Evolutionary conservation across 345 rosid species (phyloP).

Genomic region (Bruguiera sexangula): DNA sequence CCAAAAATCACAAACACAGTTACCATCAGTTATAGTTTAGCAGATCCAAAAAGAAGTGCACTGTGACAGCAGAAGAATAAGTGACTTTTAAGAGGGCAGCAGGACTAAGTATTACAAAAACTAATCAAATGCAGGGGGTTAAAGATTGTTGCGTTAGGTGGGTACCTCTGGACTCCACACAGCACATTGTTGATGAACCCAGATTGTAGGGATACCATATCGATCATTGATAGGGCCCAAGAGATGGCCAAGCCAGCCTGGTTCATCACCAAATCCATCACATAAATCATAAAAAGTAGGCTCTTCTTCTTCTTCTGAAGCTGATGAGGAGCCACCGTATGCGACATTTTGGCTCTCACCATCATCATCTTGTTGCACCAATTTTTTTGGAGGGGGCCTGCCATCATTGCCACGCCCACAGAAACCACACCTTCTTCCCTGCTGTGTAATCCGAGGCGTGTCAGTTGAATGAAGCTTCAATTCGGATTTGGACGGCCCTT

Average conservation of each 20-base stretch:
- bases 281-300: slow-evolving; percentile 31
- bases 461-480: slow-evolving; percentile 31
- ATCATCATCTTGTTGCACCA: slow-evolving; percentile 27
- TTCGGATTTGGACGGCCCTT: slow-evolving; percentile 17
- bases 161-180: slow-evolving; percentile 99
- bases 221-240: slow-evolving; percentile 95
- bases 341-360: slow-evolving; percentile 76
- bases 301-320: slow-evolving; percentile 49
- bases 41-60: neutral
- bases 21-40: too few species aligned
- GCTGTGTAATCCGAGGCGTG: slow-evolving; percentile 48
- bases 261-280: slow-evolving; percentile 96
- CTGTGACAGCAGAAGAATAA: neutral
- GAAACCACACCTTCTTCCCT: slow-evolving; percentile 84
- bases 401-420: slow-evolving; percentile 95
- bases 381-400: slow-evolving; percentile 66
- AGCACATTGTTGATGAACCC: slow-evolving; percentile 99
- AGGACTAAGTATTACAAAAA: too few species aligned
- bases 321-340: slow-evolving; percentile 65
- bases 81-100: too few species aligned
- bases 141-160: too few species aligned
- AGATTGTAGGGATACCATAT: slow-evolving; percentile 89
- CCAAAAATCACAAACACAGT: too few species aligned
- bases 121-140: too few species aligned
- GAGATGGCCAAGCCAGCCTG: slow-evolving; percentile 94